Percentiles rank a stretch among this genome's conserved stretches.
These are phyloP conservation scores for Chionographis japonica DNA, from an alignment of 106 monocot species.

Conservation along the genomic window DNA sequence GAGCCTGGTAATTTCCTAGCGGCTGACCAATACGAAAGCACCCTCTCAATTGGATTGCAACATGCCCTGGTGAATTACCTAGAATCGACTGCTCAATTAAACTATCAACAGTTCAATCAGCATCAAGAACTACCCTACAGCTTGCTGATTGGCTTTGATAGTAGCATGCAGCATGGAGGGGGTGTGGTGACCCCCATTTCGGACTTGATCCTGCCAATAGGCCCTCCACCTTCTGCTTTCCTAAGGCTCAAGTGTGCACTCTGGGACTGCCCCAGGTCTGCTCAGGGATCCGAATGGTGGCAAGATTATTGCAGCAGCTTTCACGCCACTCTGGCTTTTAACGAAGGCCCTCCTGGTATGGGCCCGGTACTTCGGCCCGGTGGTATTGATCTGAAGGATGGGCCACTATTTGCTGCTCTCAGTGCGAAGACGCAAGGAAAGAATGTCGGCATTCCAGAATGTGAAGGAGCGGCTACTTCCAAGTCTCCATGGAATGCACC, in stretches of 20 bases:
- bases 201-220: constrained; percentile 27
- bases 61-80: background rate
- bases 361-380: constrained; percentile 36
- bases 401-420: constrained; percentile 38
- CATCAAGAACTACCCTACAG: constrained; percentile 15
- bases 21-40: constrained; percentile 19
- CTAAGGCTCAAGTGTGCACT: constrained; percentile 38
- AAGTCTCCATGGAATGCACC: constrained; percentile 52
- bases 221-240: constrained; percentile 40
- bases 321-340: constrained; percentile 32
- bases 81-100: constrained; percentile 7
- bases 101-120: constrained; percentile 25
- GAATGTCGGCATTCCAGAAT: constrained; percentile 45
- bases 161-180: constrained; percentile 9
- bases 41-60: constrained; percentile 1
- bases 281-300: constrained; percentile 27
- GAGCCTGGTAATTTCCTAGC: constrained; percentile 24
- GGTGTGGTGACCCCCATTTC: constrained; percentile 12
- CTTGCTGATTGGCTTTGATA: background rate
- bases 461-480: constrained; percentile 41
- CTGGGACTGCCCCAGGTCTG: constrained; percentile 48
- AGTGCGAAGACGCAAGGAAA: constrained; percentile 35
- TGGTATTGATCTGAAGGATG: constrained; percentile 46
- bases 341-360: constrained; percentile 45
- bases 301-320: constrained; percentile 34